phyloP scores from a whole-genome alignment of 2,329 filamentous ascomycete genomes.

The Epicoccum nigrum region DNA sequence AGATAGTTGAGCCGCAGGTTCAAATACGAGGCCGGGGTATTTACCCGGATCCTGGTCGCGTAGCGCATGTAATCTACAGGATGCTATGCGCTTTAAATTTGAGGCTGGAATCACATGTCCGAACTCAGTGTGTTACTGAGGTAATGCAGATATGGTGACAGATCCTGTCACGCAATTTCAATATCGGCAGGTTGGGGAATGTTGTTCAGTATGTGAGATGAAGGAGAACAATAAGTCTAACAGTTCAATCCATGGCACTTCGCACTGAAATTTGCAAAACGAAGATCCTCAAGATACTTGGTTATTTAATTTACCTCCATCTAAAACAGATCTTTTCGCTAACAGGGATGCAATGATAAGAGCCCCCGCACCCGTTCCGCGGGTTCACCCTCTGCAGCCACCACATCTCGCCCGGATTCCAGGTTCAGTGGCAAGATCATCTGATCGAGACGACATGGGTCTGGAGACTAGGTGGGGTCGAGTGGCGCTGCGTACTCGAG shows the following conservation, averaged over 20 bases:
- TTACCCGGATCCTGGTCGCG: conserved; percentile 10
- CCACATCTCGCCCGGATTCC: neutral
- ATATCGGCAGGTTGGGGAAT: no score
- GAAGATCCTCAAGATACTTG: no score
- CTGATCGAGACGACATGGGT: no score
- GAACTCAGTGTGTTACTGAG: neutral
- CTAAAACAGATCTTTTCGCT: no score
- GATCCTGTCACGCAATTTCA: neutral
- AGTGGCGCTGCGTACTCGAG: neutral
- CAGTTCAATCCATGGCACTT: no score
- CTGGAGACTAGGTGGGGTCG: no score
- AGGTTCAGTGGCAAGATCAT: neutral
- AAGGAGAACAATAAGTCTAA: no score
- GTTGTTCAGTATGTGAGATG: no score
- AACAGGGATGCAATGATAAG: no score
- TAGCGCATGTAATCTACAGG: neutral
- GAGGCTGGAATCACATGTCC: conserved; percentile 1
- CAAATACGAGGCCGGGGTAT: conserved; percentile 4
- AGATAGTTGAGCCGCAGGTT: neutral
- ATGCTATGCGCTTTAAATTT: neutral
- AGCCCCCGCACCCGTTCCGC: no score
- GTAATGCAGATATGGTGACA: neutral
- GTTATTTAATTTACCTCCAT: no score
- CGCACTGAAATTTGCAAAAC: no score
- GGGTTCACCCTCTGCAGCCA: neutral